Percentiles rank a stretch among this genome's conserved stretches.
These are phyloP conservation scores for Talaromyces verruculosus DNA, from an alignment of 2,329 filamentous ascomycete species.

Conservation along the genomic window DNA sequence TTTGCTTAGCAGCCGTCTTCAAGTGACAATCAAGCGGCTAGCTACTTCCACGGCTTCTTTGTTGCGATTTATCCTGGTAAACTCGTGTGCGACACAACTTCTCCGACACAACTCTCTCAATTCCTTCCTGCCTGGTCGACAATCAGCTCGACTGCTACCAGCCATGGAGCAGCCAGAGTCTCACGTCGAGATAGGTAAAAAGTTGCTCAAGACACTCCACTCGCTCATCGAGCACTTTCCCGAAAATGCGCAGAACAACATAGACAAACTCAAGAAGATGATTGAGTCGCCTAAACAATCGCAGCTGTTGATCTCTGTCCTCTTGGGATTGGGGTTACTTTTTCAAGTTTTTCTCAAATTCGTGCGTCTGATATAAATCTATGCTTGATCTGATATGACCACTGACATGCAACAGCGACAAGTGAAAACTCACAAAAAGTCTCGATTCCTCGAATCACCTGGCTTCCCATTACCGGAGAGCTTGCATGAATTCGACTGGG, in stretches of 20 bases:
- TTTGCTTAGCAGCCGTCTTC: background rate
- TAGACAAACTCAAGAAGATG: conserved; percentile 8
- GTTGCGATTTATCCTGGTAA: background rate
- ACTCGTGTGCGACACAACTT: background rate
- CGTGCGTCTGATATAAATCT: background rate
- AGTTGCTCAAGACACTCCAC: conserved; percentile 6
- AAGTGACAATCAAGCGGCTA: background rate
- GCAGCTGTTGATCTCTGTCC: conserved; percentile 1
- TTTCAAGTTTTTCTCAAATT: conserved; percentile 13
- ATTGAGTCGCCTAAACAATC: background rate
- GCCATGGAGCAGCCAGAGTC: conserved; percentile 14
- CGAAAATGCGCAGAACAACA: background rate
- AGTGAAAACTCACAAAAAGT: conserved; percentile 3
- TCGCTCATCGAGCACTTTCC: conserved; percentile 1
- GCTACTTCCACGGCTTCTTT: background rate
- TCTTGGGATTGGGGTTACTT: conserved; percentile 8
- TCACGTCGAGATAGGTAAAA: conserved; percentile 6
- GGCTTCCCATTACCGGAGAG: conserved; percentile 28
- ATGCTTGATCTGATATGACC: background rate
- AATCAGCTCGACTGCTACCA: background rate
- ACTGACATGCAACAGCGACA: conserved; percentile 10
- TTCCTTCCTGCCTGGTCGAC: background rate
- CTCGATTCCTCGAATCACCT: conserved; percentile 20
- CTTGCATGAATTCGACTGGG: conserved; percentile 53
- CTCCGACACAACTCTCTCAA: background rate